Conservation (phyloP, 441 rosid genomes). For the Adansonia madagascariensis region DNA sequence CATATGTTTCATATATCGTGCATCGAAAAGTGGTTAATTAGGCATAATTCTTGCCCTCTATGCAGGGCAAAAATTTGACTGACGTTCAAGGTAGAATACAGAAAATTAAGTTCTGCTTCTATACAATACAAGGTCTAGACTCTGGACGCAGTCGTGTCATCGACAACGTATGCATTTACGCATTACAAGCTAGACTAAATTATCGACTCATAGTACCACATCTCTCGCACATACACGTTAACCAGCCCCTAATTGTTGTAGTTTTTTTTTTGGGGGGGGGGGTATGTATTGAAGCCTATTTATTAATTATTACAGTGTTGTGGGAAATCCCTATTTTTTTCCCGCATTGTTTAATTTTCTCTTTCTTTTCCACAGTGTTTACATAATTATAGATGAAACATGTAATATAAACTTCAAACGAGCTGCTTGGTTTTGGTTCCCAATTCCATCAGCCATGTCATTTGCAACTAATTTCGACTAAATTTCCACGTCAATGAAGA, state of each 20-base stretch:
- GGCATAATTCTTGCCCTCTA: slow-evolving; percentile 46
- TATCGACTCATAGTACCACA: no score
- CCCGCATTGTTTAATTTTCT: neutral
- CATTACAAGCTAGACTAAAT: neutral
- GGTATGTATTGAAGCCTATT: neutral
- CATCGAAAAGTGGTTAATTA: slow-evolving; percentile 35
- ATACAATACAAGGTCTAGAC: neutral
- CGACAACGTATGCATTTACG: neutral
- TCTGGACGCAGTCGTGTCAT: neutral
- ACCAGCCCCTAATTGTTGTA: neutral
- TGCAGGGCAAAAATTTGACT: slow-evolving; percentile 38
- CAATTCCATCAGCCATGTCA: neutral
- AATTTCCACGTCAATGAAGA: neutral
- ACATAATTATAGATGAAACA: neutral
- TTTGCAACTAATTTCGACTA: neutral
- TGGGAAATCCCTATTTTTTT: neutral
- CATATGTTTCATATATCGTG: slow-evolving; percentile 43
- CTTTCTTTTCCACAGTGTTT: neutral
- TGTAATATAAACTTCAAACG: neutral
- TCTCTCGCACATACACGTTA: neutral
- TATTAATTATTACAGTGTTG: neutral
- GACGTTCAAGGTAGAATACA: neutral
- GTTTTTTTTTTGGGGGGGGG: neutral
- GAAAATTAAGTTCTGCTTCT: neutral
- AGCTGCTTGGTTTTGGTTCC: neutral